A percentile compares a stretch with the other conserved stretches of the same genome.
Conservation (phyloP, 2,329 filamentous ascomycete genomes). For the Orbilia brochopaga region DNA sequence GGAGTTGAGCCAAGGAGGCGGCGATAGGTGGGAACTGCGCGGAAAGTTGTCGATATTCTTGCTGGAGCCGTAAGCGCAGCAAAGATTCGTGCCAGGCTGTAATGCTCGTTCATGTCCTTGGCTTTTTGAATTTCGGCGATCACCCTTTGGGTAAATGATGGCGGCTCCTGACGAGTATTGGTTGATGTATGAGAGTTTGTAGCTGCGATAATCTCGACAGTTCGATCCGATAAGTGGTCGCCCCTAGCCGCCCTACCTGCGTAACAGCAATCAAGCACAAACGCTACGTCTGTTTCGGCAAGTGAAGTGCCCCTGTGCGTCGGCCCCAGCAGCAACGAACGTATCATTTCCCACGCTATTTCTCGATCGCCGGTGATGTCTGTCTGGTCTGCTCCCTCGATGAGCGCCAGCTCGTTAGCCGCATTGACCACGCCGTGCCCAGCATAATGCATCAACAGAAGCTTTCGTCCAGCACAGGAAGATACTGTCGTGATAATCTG, state of each 20-base stretch:
- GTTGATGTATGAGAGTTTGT: background rate
- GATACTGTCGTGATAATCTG: background rate
- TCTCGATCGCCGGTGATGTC: background rate
- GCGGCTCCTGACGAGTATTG: background rate
- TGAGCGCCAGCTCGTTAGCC: background rate
- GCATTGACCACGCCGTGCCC: background rate
- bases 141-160: conserved; percentile 8
- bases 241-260: conserved; percentile 1
- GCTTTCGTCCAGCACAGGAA: conserved; percentile 1
- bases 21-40: background rate
- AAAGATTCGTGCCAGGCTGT: background rate
- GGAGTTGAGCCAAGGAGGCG: conserved; percentile 9
- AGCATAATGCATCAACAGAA: conserved; percentile 9
- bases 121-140: background rate
- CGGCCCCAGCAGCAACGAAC: background rate
- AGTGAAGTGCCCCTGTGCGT: background rate
- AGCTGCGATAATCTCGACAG: conserved; percentile 1
- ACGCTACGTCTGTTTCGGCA: background rate
- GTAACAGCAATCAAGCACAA: conserved; percentile 8
- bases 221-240: background rate
- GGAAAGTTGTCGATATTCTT: background rate
- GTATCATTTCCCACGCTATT: background rate
- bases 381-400: background rate
- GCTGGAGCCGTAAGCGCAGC: background rate
- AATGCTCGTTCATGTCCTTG: background rate